Evolutionary conservation across 257 asterid genomes (phyloP).

Genomic region (Nicotiana knightiana): DNA sequence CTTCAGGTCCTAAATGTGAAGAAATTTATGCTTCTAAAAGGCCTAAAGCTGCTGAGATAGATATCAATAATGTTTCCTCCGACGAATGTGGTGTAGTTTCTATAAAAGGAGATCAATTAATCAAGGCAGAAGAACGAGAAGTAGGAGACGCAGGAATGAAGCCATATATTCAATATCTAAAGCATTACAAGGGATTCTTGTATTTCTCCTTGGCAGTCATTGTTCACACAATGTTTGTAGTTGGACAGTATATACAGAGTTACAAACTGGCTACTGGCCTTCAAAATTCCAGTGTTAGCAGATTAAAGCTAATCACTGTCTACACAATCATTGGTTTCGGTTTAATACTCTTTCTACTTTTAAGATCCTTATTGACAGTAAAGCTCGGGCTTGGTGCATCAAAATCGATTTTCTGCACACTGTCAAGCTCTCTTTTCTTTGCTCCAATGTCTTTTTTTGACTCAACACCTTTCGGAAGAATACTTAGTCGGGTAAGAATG

Average conservation of each 20-base stretch:
- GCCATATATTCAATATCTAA: conserved; percentile 61
- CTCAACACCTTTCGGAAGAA: conserved; percentile 87
- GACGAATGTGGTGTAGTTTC: conserved; percentile 19
- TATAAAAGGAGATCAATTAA: conserved; percentile 49
- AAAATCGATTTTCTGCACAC: conserved; percentile 48
- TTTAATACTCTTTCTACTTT: conserved; percentile 36
- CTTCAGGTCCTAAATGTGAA: conserved; percentile 31
- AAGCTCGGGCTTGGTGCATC: conserved; percentile 62
- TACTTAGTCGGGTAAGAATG: conserved; percentile 63
- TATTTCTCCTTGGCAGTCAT: conserved; percentile 38
- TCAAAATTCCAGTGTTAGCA: conserved; percentile 40
- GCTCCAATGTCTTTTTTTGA: conserved; percentile 95
- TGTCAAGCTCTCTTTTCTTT: conserved; percentile 59
- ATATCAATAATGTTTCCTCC: conserved; percentile 14
- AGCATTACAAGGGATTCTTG: conserved; percentile 61
- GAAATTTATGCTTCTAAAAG: conserved; percentile 18
- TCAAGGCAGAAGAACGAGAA: conserved; percentile 79
- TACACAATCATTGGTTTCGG: conserved; percentile 57
- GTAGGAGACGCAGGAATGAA: conserved; percentile 73
- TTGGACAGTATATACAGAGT: conserved; percentile 56
- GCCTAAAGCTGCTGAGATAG: conserved; percentile 16
- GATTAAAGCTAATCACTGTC: conserved; percentile 45
- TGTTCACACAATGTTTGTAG: conserved; percentile 41
- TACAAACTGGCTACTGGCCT: conserved; percentile 88
- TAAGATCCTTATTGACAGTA: conserved; percentile 44